A percentile compares a stretch with the other conserved stretches of the same genome.
Evolutionary conservation across 176 grass and related monocot species (phyloP).

Genomic region (Musa schizocarpa): DNA sequence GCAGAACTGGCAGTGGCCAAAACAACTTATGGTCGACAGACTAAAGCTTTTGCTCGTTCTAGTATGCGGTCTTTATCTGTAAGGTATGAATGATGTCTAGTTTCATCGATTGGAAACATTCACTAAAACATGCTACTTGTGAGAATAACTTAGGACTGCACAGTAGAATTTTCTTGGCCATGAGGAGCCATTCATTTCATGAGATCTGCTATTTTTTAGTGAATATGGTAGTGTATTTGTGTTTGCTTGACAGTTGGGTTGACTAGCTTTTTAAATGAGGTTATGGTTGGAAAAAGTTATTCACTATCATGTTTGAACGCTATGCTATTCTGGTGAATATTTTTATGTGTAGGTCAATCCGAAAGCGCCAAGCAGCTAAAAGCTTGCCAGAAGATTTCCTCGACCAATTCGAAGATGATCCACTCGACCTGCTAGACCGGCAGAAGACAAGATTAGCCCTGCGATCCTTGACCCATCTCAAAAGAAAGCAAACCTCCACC

Average conservation of each 20-base stretch:
- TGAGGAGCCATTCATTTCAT: not conserved
- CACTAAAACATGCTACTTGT: no score
- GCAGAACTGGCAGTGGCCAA: conserved; percentile 4
- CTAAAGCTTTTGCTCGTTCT: conserved; percentile 23
- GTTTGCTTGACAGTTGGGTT: no score
- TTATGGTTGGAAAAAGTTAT: no score
- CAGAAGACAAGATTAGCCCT: conserved; percentile 62
- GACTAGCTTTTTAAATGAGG: no score
- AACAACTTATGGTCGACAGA: conserved; percentile 22
- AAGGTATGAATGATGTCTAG: conserved; percentile 32
- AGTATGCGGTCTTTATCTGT: not conserved
- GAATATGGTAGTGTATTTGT: not conserved
- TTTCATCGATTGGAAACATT: not conserved
- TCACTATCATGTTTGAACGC: no score
- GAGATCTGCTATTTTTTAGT: not conserved
- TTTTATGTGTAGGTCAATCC: conserved; percentile 34
- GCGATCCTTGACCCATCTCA: conserved; percentile 34
- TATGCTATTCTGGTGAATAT: not conserved
- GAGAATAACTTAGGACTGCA: not conserved
- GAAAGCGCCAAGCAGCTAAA: conserved; percentile 38
- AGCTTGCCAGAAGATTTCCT: conserved; percentile 58
- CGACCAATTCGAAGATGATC: conserved; percentile 56
- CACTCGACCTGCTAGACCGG: conserved; percentile 67
- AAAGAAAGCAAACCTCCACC: conserved; percentile 34
- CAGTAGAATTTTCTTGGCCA: not conserved